phyloP scores from a whole-genome alignment of 2,329 filamentous ascomycete species.

The Teratosphaeria viscida region DNA sequence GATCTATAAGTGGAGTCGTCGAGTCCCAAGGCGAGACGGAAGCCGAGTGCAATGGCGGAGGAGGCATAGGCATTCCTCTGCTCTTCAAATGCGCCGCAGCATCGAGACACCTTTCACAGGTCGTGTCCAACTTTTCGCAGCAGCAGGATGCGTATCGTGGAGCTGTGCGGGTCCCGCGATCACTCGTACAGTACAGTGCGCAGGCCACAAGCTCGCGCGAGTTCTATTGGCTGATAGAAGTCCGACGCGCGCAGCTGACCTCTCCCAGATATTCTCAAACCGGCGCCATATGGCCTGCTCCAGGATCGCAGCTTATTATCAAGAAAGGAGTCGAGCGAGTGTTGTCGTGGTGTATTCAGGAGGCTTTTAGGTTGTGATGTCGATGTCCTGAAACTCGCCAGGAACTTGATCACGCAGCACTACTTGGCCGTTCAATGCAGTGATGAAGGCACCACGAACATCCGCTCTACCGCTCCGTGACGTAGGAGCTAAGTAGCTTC shows the following conservation, averaged over 20 bases:
- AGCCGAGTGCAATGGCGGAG: background rate
- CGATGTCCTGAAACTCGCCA: background rate
- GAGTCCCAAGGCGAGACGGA: slow-evolving; percentile 6
- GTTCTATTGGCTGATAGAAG: background rate
- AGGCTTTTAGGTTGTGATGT: background rate
- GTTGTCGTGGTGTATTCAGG: background rate
- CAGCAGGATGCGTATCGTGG: background rate
- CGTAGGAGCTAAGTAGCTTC: background rate
- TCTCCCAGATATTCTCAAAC: background rate
- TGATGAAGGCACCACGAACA: background rate
- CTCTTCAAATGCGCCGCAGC: background rate
- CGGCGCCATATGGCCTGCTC: background rate
- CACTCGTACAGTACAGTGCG: background rate
- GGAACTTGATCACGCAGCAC: background rate
- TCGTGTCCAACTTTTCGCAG: background rate
- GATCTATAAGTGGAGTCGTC: slow-evolving; percentile 4
- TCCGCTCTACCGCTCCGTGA: background rate
- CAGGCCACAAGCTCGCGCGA: background rate
- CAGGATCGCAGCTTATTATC: background rate
- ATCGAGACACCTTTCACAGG: background rate
- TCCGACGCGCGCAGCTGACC: background rate
- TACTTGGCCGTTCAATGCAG: background rate
- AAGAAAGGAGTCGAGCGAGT: background rate
- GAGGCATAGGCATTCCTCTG: background rate
- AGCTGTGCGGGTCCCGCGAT: background rate